Percentiles rank a stretch among this genome's conserved stretches.
phyloP scores from a whole-genome alignment of 352 stramenopile species.

The Blastocystis hominis region DNA sequence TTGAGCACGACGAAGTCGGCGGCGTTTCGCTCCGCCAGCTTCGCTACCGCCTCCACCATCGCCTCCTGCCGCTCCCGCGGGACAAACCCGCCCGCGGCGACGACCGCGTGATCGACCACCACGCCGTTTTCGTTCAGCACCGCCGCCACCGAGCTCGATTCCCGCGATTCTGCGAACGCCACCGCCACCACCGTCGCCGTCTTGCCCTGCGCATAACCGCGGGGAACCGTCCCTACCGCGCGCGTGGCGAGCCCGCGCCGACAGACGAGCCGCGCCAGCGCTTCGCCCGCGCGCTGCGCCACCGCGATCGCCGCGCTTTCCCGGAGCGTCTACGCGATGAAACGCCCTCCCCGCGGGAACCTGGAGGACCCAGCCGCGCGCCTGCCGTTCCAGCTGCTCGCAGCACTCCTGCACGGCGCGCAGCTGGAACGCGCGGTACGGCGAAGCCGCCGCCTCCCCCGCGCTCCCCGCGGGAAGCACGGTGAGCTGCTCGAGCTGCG shows the following conservation, averaged over 20 bases:
- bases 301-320: not conserved
- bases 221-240: not conserved
- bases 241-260: not conserved
- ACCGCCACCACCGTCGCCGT: not conserved
- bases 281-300: not conserved
- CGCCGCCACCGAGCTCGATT: not conserved
- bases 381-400: not conserved
- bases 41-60: not conserved
- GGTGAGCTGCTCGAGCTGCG: not conserved
- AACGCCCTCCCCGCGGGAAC: not conserved
- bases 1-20: constrained; percentile 25
- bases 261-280: not conserved
- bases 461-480: not conserved
- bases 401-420: not conserved
- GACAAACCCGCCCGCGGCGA: not conserved
- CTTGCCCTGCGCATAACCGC: not conserved
- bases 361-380: not conserved
- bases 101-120: not conserved
- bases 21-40: not conserved
- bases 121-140: constrained; percentile 54
- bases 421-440: not conserved
- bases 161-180: not conserved
- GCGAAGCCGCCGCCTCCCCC: not conserved
- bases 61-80: not conserved
- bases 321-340: too few relatives aligned